A percentile compares a stretch with the other conserved stretches of the same genome.
These are phyloP conservation scores for Styphnolobium japonicum DNA, from an alignment of 306 rosid genomes.

Conservation along the genomic window DNA sequence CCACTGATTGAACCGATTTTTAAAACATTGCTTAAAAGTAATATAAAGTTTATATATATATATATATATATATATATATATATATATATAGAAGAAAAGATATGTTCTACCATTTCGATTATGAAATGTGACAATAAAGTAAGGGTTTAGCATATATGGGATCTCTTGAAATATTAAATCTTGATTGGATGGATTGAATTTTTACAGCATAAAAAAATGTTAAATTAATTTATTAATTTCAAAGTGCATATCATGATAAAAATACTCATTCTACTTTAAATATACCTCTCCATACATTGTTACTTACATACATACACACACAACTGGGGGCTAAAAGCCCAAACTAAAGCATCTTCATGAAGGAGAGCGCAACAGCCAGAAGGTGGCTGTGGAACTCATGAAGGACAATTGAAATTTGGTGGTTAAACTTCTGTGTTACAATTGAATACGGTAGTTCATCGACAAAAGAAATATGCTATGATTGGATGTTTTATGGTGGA, in stretches of 20 bases:
- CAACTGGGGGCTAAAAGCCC: neutral
- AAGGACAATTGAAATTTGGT: neutral
- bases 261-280: neutral
- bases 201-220: neutral
- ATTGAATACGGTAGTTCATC: neutral
- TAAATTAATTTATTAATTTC: neutral
- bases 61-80: too few species aligned
- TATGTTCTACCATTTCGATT: too few species aligned
- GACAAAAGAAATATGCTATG: neutral
- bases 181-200: neutral
- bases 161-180: neutral
- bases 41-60: too few species aligned
- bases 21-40: too few species aligned
- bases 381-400: neutral
- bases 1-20: too few species aligned
- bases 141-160: neutral
- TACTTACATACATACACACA: neutral
- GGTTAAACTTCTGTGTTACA: neutral
- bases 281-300: neutral
- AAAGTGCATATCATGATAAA: neutral
- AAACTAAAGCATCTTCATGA: neutral
- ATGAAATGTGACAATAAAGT: neutral
- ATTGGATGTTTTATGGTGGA: too few species aligned
- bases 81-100: too few species aligned
- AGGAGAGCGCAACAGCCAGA: neutral